A percentile compares a stretch with the other conserved stretches of the same genome.
Conservation (phyloP, 495 filamentous ascomycete species). For the Neurospora sp. region DNA sequence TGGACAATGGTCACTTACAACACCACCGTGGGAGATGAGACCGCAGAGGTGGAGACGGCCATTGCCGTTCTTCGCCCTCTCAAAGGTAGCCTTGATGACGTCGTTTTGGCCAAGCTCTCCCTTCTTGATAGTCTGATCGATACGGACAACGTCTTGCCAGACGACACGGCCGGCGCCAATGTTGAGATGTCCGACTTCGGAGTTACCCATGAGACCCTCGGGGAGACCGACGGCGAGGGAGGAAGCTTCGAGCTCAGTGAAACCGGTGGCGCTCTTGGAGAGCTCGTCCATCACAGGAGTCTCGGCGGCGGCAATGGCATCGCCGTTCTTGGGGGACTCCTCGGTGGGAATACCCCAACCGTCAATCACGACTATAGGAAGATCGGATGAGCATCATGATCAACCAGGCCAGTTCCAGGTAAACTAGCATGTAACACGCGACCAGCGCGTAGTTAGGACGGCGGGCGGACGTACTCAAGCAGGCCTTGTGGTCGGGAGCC, state of each 20-base stretch:
- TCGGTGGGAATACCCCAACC: conserved; percentile 88
- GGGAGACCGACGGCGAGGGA: conserved; percentile 92
- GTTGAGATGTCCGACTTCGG: conserved; percentile 95
- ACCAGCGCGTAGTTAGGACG: conserved; percentile 35
- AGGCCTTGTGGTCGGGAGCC: conserved; percentile 86
- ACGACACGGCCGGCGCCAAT: conserved; percentile 96
- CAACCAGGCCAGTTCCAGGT: conserved; percentile 45
- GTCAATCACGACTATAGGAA: conserved; percentile 76
- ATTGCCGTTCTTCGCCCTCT: conserved; percentile 74
- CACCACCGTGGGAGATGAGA: conserved; percentile 88
- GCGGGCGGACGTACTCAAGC: conserved; percentile 59
- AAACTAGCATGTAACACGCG: conserved; percentile 36
- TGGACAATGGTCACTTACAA: conserved; percentile 38
- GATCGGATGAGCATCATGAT: conserved; percentile 38
- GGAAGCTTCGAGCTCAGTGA: conserved; percentile 79
- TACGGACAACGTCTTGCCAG: conserved; percentile 98
- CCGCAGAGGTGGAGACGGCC: conserved; percentile 88
- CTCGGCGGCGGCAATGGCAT: conserved; percentile 87
- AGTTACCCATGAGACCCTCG: conserved; percentile 97
- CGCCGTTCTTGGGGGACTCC: conserved; percentile 69
- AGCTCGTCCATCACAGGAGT: conserved; percentile 57
- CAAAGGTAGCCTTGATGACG: conserved; percentile 67
- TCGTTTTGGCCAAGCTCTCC: conserved; percentile 67
- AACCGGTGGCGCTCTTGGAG: conserved; percentile 29
- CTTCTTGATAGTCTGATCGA: conserved; percentile 91